Evolutionary conservation across 202 grass and related monocot genomes (phyloP).

Genomic region (Carex arenaria): DNA sequence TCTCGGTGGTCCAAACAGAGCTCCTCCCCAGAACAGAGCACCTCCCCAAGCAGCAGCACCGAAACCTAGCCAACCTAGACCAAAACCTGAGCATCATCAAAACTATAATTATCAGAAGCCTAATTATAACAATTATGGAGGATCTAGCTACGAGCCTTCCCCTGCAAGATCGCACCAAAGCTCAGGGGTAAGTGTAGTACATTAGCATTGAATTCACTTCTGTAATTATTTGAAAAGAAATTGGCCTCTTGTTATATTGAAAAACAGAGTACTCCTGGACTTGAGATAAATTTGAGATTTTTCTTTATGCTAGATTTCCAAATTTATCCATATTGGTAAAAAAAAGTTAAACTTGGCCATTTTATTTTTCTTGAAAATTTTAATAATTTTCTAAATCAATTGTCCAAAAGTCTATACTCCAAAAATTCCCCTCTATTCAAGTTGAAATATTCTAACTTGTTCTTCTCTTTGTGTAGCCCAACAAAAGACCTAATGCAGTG

Average conservation of each 20-base stretch:
- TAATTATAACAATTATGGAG: background rate
- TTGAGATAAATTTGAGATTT: background rate
- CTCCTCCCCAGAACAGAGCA: background rate
- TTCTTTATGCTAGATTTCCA: background rate
- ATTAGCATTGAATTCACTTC: background rate
- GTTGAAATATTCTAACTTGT: background rate
- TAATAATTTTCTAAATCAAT: background rate
- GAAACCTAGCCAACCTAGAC: background rate
- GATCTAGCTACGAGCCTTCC: background rate
- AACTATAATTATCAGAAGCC: constrained; percentile 19
- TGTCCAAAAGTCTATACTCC: background rate
- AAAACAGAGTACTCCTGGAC: background rate
- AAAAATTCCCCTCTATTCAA: background rate
- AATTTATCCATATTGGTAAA: background rate
- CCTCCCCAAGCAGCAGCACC: background rate
- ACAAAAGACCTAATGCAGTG: constrained; percentile 37
- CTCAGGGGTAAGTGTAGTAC: constrained; percentile 11
- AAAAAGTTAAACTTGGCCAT: background rate
- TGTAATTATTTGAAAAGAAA: background rate
- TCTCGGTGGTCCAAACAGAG: background rate
- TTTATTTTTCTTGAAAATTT: background rate
- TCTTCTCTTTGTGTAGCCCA: constrained; percentile 12
- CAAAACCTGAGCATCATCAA: constrained; percentile 14
- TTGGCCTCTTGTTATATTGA: background rate
- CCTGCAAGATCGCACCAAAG: constrained; percentile 5